phyloP scores from a whole-genome alignment of 768 basidiomycete genomes.

The Lentinus brumalis region DNA sequence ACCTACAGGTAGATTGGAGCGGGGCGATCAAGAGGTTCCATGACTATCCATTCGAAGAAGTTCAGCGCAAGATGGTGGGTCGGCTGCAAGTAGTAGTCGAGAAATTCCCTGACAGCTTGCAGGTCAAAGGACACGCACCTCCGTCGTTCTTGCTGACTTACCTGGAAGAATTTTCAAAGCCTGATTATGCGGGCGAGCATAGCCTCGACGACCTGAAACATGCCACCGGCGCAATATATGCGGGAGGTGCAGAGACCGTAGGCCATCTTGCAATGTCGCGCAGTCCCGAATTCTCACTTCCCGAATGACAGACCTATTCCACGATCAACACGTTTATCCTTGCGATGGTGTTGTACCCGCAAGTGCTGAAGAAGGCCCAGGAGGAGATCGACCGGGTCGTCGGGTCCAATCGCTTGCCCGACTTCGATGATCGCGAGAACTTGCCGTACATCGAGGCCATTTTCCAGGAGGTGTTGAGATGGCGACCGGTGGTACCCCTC shows the following conservation, averaged over 20 bases:
- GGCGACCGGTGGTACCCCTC: slow-evolving; percentile 5
- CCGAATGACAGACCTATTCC: slow-evolving; percentile 14
- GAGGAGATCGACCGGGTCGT: slow-evolving; percentile 17
- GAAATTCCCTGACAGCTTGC: not conserved
- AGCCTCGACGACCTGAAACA: slow-evolving; percentile 17
- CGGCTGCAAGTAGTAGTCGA: not conserved
- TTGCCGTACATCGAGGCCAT: slow-evolving; percentile 19
- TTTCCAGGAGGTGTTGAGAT: slow-evolving; percentile 14
- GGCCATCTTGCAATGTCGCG: not conserved
- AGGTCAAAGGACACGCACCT: slow-evolving; percentile 11
- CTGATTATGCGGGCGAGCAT: slow-evolving; percentile 15
- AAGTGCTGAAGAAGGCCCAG: slow-evolving; percentile 14
- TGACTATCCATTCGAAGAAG: slow-evolving; percentile 18
- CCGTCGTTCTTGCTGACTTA: slow-evolving; percentile 15
- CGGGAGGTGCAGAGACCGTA: slow-evolving; percentile 17
- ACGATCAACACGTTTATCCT: slow-evolving; percentile 21
- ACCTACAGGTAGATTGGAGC: slow-evolving; percentile 10
- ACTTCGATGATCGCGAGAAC: slow-evolving; percentile 19
- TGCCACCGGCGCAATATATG: slow-evolving; percentile 16
- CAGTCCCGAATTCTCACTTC: no score
- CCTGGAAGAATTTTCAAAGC: slow-evolving; percentile 18
- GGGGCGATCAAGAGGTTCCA: slow-evolving; percentile 17
- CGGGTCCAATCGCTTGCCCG: slow-evolving; percentile 12
- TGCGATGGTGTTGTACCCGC: slow-evolving; percentile 18
- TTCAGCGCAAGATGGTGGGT: slow-evolving; percentile 14